Percentiles rank a stretch among this genome's conserved stretches.
Evolutionary conservation across 352 stramenopile genomes (phyloP).

Genomic region (Phytopythium mirpurense): DNA sequence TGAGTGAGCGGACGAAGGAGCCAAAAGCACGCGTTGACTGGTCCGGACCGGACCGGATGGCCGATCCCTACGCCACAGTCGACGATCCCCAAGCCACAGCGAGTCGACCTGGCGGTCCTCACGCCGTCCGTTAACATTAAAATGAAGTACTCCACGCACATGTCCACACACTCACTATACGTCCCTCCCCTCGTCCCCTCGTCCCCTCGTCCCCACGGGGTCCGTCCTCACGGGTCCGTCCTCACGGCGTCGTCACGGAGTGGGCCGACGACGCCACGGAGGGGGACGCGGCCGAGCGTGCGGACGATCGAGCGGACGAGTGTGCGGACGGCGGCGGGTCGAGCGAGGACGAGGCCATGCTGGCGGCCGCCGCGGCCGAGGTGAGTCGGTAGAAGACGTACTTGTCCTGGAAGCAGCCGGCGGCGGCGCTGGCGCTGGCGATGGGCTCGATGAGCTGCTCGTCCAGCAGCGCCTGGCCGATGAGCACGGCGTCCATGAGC

Average conservation of each 20-base stretch:
- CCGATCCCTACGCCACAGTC: background rate
- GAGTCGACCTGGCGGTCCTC: background rate
- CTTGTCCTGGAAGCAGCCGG: constrained; percentile 76
- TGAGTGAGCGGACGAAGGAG: too few relatives aligned
- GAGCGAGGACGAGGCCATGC: background rate
- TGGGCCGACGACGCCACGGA: background rate
- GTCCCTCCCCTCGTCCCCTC: too few relatives aligned
- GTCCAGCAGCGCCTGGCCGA: constrained; percentile 76
- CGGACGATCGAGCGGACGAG: background rate
- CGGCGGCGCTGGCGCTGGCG: constrained; percentile 46
- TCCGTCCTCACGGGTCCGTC: too few relatives aligned
- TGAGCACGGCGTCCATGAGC: constrained; percentile 74
- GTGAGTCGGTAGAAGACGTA: constrained; percentile 84
- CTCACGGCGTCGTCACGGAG: too few relatives aligned
- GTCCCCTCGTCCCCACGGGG: too few relatives aligned
- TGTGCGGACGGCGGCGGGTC: background rate
- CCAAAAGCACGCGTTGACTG: too few relatives aligned
- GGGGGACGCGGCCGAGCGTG: background rate
- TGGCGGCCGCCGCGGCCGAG: constrained; percentile 7
- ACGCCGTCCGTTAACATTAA: too few relatives aligned
- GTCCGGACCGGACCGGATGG: too few relatives aligned
- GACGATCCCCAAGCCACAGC: background rate
- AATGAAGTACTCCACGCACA: too few relatives aligned
- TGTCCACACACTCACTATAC: too few relatives aligned
- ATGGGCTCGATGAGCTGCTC: constrained; percentile 79